Base-by-base conservation (phyloP, 805 yeast genomes). In the Yarrowia keelungensis region DNA sequence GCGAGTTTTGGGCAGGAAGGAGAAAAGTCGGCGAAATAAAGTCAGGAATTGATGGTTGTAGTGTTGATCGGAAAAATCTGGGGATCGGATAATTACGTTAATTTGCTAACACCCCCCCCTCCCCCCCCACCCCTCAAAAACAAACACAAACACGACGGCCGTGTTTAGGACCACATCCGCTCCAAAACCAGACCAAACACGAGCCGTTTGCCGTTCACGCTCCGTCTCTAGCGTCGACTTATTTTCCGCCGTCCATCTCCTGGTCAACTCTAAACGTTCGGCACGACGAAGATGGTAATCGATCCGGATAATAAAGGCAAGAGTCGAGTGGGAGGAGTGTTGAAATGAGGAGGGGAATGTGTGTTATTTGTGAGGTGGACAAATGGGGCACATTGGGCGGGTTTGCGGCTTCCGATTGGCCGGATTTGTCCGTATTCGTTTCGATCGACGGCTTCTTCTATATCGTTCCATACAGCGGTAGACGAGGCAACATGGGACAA, bases 241-340 rank as follows among this genome's bases (percentile, higher is more conserved):
- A 36, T 38, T 51, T 51, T 35, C 56, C 56, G 41, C 1, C 12
- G 8, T 9, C n/a, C 46, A 49, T n/a, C 35, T 49, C 22, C 7
- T 15, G 16, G 15, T 1, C 38, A 49, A 49, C 53, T 32, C 19
- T 49, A 49, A 49, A 9, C 22, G 5, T 8, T 15, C 38, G 53
- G 39, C 53, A 32, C 14, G 53, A 49, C 59, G 47, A 54, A 54
- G 14, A 10, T 14, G 61, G 61, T 41, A 54, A 54, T 54, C 59
- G 59, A 39, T 53, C 59, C 59, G 59, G 35, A 51, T 36, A 36
- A 51, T 51, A 19, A 53, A 12, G n/a, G 35, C 10, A 11, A 3
- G 35, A 36, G 5, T 11, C 3, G 35, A 26, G 7, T 3, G 32
- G 7, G 32, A 26, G 14, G 8, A 11, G 12, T 38, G 10, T 38